These are phyloP conservation scores for Berkeleyomyces basicola DNA, from an alignment of 2,329 filamentous ascomycete genomes.

Conservation along the genomic window DNA sequence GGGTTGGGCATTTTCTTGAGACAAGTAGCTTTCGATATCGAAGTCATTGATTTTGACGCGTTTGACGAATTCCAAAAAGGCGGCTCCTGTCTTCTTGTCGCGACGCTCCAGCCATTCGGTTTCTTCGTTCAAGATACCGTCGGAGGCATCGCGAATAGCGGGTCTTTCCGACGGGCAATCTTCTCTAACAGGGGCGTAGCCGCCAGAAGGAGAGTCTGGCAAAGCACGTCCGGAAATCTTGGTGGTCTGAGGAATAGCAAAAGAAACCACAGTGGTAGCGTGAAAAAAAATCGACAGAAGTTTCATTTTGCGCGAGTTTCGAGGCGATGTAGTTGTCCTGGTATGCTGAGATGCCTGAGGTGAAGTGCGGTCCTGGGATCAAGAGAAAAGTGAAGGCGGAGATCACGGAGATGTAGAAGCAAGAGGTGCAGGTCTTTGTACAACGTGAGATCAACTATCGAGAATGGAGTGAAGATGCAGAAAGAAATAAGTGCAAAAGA, in stretches of 20 bases:
- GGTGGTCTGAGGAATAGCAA: not conserved
- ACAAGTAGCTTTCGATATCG: constrained; percentile 58
- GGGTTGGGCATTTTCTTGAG: constrained; percentile 26
- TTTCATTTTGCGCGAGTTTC: too few species aligned
- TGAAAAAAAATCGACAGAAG: too few species aligned
- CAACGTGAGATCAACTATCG: too few species aligned
- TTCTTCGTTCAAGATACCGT: constrained; percentile 49
- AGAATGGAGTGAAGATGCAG: too few species aligned
- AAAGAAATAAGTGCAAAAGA: too few species aligned
- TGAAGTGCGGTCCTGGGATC: too few species aligned
- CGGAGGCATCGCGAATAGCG: constrained; percentile 43
- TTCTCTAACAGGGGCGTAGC: constrained; percentile 54
- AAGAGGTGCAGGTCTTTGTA: too few species aligned
- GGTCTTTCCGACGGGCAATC: constrained; percentile 56
- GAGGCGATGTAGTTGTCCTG: too few species aligned
- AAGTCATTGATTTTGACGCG: constrained; percentile 60
- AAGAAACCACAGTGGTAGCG: too few species aligned
- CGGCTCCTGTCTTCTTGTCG: constrained; percentile 55
- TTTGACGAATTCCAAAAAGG: constrained; percentile 61
- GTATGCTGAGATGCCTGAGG: too few species aligned
- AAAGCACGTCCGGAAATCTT: constrained; percentile 18
- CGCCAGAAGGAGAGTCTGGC: constrained; percentile 30
- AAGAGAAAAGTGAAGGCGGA: too few species aligned
- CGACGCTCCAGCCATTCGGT: constrained; percentile 55
- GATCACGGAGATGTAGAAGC: too few species aligned